A percentile compares a stretch with the other conserved stretches of the same genome.
phyloP scores from a whole-genome alignment of 163 green algal species.

The Prototheca wickerhamii region DNA sequence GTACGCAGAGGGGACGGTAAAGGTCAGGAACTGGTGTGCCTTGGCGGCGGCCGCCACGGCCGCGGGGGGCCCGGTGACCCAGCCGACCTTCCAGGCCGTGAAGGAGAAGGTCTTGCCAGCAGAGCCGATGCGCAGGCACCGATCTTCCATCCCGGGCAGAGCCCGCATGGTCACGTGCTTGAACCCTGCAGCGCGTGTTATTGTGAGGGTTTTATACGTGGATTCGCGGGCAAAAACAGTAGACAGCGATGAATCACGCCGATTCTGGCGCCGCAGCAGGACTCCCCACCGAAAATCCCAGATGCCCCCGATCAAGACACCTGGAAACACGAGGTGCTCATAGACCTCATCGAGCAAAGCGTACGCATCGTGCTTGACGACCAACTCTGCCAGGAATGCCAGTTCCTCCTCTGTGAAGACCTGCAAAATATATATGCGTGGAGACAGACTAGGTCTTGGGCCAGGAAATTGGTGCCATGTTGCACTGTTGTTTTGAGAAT shows the following conservation, averaged over 20 bases:
- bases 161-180: slow-evolving; percentile 50
- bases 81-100: slow-evolving; percentile 82
- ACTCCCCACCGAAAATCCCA: background rate
- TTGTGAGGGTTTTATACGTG: background rate
- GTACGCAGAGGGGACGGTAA: slow-evolving; percentile 60
- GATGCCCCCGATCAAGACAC: background rate
- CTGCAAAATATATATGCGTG: background rate
- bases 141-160: slow-evolving; percentile 58
- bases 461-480: background rate
- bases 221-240: background rate
- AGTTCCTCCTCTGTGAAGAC: slow-evolving; percentile 65
- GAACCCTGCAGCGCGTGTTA: slow-evolving; percentile 12
- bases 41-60: slow-evolving; percentile 64
- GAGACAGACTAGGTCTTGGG: background rate
- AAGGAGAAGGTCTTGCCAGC: slow-evolving; percentile 83
- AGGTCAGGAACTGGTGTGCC: slow-evolving; percentile 76
- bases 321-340: slow-evolving; percentile 64
- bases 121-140: slow-evolving; percentile 58
- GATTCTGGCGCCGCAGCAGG: background rate
- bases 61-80: slow-evolving; percentile 44
- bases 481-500: background rate
- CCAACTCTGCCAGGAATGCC: slow-evolving; percentile 53
- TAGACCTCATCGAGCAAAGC: slow-evolving; percentile 69
- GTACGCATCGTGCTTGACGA: slow-evolving; percentile 45
- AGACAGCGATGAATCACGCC: background rate